phyloP scores from a whole-genome alignment of 2,329 filamentous ascomycete species.

The Monosporascus sp. region DNA sequence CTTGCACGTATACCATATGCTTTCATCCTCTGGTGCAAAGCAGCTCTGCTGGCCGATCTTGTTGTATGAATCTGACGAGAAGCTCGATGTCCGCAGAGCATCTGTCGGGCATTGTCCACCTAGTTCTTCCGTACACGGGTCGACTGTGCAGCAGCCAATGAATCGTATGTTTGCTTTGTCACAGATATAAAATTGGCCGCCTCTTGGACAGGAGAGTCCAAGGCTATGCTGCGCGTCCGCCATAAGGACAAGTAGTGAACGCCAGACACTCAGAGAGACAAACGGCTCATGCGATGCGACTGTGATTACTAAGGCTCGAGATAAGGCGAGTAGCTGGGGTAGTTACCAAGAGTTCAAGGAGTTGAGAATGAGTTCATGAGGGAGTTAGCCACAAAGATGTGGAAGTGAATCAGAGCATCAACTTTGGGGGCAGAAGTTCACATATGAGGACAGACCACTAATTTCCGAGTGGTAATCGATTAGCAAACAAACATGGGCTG shows the following conservation, averaged over 20 bases:
- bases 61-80: conserved; percentile 26
- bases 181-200: conserved; percentile 22
- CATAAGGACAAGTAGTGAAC: background rate
- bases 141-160: conserved; percentile 33
- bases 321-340: background rate
- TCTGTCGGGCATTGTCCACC: conserved; percentile 26
- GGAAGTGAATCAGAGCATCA: background rate
- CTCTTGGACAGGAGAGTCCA: background rate
- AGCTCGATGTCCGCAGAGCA: conserved; percentile 26
- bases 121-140: conserved; percentile 31
- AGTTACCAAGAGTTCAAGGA: background rate
- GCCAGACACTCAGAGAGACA: too few relatives aligned
- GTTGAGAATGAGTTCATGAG: background rate
- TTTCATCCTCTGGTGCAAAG: conserved; percentile 10
- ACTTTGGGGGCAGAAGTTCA: background rate
- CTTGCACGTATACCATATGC: conserved; percentile 30
- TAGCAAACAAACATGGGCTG: background rate
- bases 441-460: background rate
- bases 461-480: background rate
- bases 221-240: background rate
- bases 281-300: too few relatives aligned
- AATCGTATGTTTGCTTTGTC: conserved; percentile 26
- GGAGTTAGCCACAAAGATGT: background rate
- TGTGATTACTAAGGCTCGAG: too few relatives aligned
- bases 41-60: conserved; percentile 29